Percentiles rank a stretch among this genome's conserved stretches.
Conservation (phyloP, 164 flowering plant genomes). For the Cinnamomum micranthum region DNA sequence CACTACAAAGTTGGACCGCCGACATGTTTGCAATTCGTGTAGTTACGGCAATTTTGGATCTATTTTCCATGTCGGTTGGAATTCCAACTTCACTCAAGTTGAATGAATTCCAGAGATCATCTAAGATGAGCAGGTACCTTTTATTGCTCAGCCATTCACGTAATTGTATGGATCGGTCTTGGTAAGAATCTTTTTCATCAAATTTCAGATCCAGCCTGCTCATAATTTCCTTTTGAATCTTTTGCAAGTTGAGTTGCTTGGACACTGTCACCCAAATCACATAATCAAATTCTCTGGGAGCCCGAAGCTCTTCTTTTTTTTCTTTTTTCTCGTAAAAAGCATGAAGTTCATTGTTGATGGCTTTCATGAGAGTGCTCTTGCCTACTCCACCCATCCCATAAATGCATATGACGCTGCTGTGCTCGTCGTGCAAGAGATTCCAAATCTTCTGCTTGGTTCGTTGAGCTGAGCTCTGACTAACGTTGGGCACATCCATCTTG, state of each 20-base stretch:
- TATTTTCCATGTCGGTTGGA: not conserved
- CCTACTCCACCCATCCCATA: slow-evolving; percentile 6
- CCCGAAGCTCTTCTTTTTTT: no score
- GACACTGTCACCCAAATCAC: slow-evolving; percentile 5
- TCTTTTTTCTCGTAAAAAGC: no score
- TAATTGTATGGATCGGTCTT: no score
- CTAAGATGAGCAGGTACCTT: slow-evolving; percentile 3
- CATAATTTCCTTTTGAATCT: not conserved
- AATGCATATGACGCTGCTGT: not conserved
- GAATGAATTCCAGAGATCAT: not conserved
- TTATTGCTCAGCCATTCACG: not conserved
- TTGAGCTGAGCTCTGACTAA: not conserved
- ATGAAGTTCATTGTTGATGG: slow-evolving; percentile 4
- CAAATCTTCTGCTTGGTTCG: not conserved
- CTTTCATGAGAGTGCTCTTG: slow-evolving; percentile 2
- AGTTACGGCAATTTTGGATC: not conserved
- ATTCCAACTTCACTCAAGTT: not conserved
- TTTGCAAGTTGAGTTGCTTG: not conserved
- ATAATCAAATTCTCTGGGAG: not conserved
- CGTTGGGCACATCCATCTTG: not conserved
- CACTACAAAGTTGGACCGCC: no score
- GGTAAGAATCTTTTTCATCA: not conserved
- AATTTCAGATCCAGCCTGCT: not conserved
- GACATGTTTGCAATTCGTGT: no score
- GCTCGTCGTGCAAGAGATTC: not conserved